phyloP scores from a whole-genome alignment of 768 basidiomycete species.

The Termitomyces eurrhizus region DNA sequence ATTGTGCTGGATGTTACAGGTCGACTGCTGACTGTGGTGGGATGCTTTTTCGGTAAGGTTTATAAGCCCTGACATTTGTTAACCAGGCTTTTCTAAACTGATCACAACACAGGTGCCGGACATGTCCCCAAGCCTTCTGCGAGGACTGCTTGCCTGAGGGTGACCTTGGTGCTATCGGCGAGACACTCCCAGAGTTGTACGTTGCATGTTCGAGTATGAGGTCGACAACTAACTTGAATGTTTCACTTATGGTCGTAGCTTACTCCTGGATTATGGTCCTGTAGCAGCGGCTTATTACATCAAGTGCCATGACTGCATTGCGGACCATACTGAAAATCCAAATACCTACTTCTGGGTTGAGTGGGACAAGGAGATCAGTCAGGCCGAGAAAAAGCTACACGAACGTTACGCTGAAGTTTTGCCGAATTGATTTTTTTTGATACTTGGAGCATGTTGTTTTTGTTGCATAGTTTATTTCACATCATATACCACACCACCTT shows the following conservation, averaged over 20 bases:
- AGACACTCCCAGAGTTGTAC: constrained; percentile 55
- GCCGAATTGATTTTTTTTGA: not conserved
- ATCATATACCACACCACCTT: not conserved
- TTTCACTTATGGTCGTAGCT: constrained; percentile 22
- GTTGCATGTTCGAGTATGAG: constrained; percentile 15
- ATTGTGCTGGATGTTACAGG: constrained; percentile 41
- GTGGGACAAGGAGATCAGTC: constrained; percentile 38
- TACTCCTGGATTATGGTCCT: constrained; percentile 35
- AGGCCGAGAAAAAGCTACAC: constrained; percentile 31
- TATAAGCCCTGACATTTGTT: not conserved
- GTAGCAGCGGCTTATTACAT: constrained; percentile 41
- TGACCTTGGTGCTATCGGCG: constrained; percentile 49
- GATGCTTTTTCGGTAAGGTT: constrained; percentile 50
- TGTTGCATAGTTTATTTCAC: not conserved
- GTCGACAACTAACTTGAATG: not conserved
- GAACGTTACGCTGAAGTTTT: constrained; percentile 3
- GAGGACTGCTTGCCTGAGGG: constrained; percentile 55
- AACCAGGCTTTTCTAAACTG: not conserved
- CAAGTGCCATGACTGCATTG: constrained; percentile 45
- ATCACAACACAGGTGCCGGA: constrained; percentile 43
- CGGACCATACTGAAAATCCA: constrained; percentile 32
- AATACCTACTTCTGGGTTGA: constrained; percentile 26
- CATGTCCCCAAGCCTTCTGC: constrained; percentile 56
- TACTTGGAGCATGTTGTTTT: not conserved
- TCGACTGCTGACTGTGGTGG: constrained; percentile 46